Evolutionary conservation across 2,329 filamentous ascomycete genomes (phyloP), one percentile per base, ranked within the genome.

Genomic region (Diaporthe helianthi): DNA sequence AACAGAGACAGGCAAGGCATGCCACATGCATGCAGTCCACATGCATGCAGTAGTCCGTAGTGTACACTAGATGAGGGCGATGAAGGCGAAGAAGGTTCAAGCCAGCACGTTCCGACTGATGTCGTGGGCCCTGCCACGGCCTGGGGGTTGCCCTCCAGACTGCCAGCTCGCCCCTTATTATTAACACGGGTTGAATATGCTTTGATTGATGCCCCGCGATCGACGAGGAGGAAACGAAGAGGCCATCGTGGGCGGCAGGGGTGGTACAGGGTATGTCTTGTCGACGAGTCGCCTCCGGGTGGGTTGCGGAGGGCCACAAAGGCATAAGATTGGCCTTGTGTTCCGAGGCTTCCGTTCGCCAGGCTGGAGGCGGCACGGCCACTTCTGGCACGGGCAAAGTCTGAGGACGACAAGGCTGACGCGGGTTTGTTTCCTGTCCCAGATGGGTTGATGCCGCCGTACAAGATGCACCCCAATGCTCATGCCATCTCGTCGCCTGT

Each of bases 21-120:
- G 36, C 36, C 13, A 38, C 36, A 38, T 6, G 36, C 36, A 12
- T n/a, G n/a, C n/a, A n/a, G n/a, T n/a, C n/a, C n/a, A n/a, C n/a
- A n/a, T n/a, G n/a, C n/a, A n/a, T n/a, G 33, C 7, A 12, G 33
- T 12, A 33, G n/a, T n/a, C n/a, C 15, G 36, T 17, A 15, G 36
- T 38, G 12, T 38, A n/a, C n/a, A n/a, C n/a, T n/a, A n/a, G n/a
- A n/a, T n/a, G n/a, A n/a, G n/a, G n/a, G n/a, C 4, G 75, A 58
- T 15, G 77, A 77, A 77, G 75, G 10, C 7, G 9, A 7, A 76
- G 76, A 76, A 77, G 75, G 74, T 74, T 74, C 75, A 77, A 76
- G 76, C 72, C 75, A 73, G 71, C 69, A 69, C 68, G 77, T 76
- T 76, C 41, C 76, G 72, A 69, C 58, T 63, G 58, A n/a, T 49